Conservation (phyloP, 306 rosid species). For the Trifolium pratense region DNA sequence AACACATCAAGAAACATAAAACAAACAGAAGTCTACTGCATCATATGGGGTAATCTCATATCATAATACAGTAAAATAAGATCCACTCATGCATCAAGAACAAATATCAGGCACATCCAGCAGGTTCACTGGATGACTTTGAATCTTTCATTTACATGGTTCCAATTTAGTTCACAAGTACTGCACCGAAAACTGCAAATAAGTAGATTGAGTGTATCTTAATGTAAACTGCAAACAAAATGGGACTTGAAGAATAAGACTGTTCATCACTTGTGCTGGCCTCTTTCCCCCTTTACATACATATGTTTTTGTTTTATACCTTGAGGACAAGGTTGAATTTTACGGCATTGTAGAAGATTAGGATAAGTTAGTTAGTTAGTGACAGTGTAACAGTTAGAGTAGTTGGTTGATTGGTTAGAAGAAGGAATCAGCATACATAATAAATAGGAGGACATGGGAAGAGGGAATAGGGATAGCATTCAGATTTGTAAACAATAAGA, state of each 20-base stretch:
- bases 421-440: neutral
- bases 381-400: neutral
- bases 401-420: neutral
- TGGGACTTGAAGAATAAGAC: constrained; percentile 26
- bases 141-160: constrained; percentile 17
- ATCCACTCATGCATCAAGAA: constrained; percentile 38
- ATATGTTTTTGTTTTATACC: neutral
- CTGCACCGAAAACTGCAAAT: constrained; percentile 21
- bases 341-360: neutral
- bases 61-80: constrained; percentile 33
- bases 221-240: constrained; percentile 15
- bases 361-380: neutral
- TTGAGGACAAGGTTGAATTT: neutral
- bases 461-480: neutral
- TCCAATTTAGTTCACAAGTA: constrained; percentile 35
- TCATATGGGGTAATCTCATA: constrained; percentile 32
- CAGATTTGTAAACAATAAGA: neutral
- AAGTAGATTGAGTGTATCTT: constrained; percentile 17
- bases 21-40: constrained; percentile 19
- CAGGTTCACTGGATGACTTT: constrained; percentile 16
- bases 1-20: constrained; percentile 41
- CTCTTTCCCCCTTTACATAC: constrained; percentile 23
- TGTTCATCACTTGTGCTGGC: constrained; percentile 6
- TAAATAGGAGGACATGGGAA: neutral
- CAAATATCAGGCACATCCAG: constrained; percentile 31